Evolutionary conservation across 176 grass and related monocot species (phyloP), one percentile per base, ranked within the genome.

Genomic region (Phoenix dactylifera): DNA sequence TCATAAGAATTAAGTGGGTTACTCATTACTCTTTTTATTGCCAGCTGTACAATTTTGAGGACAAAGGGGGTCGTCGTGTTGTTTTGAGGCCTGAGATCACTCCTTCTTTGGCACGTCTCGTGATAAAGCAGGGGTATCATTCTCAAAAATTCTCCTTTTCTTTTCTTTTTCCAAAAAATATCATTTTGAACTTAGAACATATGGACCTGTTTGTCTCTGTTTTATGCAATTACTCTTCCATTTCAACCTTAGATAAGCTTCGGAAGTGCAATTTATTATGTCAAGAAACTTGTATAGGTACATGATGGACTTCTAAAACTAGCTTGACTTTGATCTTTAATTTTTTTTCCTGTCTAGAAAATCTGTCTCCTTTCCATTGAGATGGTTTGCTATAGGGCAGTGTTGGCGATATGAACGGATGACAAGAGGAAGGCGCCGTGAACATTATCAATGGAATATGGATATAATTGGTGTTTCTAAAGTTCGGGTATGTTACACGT

Each of bases 391-490:
- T 56, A 95, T 95, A 79, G 90, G 90, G 69, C 90, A 95, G 23
- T 95, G 90, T 59, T 95, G 90, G 90, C 70, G 90, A 18, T 95
- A 95, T 60, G 90, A 95, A 58, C 77, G 90, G 35, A 95, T 95
- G 90, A 95, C 86, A 54, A 73, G 86, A 75, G 90, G 86, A 66
- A 89, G 90, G 52, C 79, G 90, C 20, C 83, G 86, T 50, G 90
- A 95, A 15, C 90, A 95, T 82, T 95, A 89, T 55, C 90, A 95
- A 68, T 95, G 86, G 90, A 95, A 95, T 68, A 89, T 95, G 86
- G 90, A 95, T 72, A 87, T 95, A 29, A 83, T 95, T 69, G 86
- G 90, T 60, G 69, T 89, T 59, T 65, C 90, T 50, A 89, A 76
- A 95, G 77, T 95, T 50, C 71, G 83, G 68, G 90, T 89, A 81